Conservation (phyloP, 768 basidiomycete genomes). For the Coprinopsis sp. region DNA sequence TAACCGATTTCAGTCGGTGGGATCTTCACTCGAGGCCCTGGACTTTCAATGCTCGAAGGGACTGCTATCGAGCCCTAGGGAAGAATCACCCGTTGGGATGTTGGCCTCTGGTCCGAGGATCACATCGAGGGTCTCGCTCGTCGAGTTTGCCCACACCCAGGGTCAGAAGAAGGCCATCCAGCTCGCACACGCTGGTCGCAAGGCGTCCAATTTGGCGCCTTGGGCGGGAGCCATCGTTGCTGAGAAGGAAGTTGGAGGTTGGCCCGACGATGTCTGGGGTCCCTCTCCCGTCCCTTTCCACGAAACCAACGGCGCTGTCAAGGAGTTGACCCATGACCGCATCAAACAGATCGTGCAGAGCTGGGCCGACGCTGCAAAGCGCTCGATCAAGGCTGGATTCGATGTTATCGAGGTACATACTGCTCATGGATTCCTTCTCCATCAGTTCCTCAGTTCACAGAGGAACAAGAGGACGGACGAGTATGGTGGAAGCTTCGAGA, state of each 20-base stretch:
- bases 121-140: slow-evolving; percentile 46
- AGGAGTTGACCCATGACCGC: slow-evolving; percentile 51
- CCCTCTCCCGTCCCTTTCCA: slow-evolving; percentile 49
- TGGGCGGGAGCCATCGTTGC: slow-evolving; percentile 41
- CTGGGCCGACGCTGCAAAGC: slow-evolving; percentile 46
- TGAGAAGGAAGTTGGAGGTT: slow-evolving; percentile 38
- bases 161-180: slow-evolving; percentile 70
- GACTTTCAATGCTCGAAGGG: slow-evolving; percentile 60
- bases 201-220: slow-evolving; percentile 58
- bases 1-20: slow-evolving; percentile 40
- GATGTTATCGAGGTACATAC: slow-evolving; percentile 60
- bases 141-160: slow-evolving; percentile 70
- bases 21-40: slow-evolving; percentile 50
- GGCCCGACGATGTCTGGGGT: slow-evolving; percentile 50
- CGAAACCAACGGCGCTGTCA: slow-evolving; percentile 44
- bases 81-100: slow-evolving; percentile 63
- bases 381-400: slow-evolving; percentile 56
- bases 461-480: slow-evolving; percentile 62
- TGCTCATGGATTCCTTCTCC: slow-evolving; percentile 60
- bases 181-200: slow-evolving; percentile 76
- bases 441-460: slow-evolving; percentile 55
- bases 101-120: slow-evolving; percentile 59
- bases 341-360: slow-evolving; percentile 55
- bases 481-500: slow-evolving; percentile 71
- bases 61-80: slow-evolving; percentile 57